Percentiles rank a stretch among this genome's conserved stretches.
Evolutionary conservation across 352 stramenopile genomes (phyloP).

Genomic region (Pythium aquatile): DNA sequence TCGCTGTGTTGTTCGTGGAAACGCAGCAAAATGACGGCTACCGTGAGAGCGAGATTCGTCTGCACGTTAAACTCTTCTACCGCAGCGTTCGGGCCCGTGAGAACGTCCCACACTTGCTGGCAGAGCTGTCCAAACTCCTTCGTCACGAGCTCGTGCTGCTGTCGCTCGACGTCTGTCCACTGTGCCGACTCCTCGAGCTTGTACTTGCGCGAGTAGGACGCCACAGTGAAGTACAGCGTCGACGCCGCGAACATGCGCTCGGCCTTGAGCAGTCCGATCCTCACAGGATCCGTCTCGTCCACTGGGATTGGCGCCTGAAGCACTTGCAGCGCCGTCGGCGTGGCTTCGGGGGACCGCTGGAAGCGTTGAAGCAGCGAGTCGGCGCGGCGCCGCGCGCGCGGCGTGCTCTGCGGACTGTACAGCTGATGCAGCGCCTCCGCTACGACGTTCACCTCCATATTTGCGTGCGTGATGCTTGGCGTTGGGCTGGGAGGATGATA

Average conservation of each 20-base stretch:
- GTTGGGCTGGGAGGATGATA: not conserved
- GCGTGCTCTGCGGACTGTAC: constrained; percentile 67
- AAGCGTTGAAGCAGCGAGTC: constrained; percentile 75
- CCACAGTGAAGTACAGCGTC: constrained; percentile 68
- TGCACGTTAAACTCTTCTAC: constrained; percentile 63
- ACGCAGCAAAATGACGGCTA: constrained; percentile 72
- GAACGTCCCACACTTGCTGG: constrained; percentile 73
- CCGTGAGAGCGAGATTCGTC: constrained; percentile 68
- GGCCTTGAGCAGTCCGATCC: constrained; percentile 34
- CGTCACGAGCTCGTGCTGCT: constrained; percentile 50
- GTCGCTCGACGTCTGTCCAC: constrained; percentile 52
- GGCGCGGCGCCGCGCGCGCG: constrained; percentile 62
- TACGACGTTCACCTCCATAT: constrained; percentile 54
- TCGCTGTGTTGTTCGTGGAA: constrained; percentile 67
- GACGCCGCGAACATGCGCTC: constrained; percentile 71
- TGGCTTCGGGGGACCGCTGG: constrained; percentile 67
- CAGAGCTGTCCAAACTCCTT: constrained; percentile 64
- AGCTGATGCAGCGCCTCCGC: constrained; percentile 67
- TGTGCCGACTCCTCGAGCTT: constrained; percentile 54
- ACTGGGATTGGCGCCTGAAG: constrained; percentile 47
- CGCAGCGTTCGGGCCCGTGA: constrained; percentile 54
- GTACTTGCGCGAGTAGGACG: constrained; percentile 70
- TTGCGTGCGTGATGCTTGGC: not conserved
- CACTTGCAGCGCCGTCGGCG: constrained; percentile 50
- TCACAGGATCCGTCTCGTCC: constrained; percentile 13